A percentile compares a stretch with the other conserved stretches of the same genome.
These are phyloP conservation scores for Ophiostoma tasmaniense DNA, from an alignment of 2,329 filamentous ascomycete species.

Conservation along the genomic window DNA sequence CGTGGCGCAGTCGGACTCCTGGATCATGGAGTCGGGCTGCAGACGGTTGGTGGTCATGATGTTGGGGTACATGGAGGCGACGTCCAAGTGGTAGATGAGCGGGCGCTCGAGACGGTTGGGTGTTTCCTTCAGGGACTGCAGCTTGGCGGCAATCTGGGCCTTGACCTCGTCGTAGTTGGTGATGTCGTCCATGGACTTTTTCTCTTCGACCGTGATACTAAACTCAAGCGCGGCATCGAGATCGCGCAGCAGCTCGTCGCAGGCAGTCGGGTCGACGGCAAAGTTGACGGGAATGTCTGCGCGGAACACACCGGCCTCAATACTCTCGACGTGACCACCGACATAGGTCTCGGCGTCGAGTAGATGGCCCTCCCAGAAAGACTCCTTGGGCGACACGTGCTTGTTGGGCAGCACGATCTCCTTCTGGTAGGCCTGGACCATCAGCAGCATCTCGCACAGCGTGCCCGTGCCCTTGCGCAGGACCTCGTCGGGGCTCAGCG, in stretches of 20 bases:
- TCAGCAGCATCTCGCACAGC: slow-evolving; percentile 97
- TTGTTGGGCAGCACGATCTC: slow-evolving; percentile 94
- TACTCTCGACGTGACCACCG: slow-evolving; percentile 97
- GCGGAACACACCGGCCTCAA: slow-evolving; percentile 93
- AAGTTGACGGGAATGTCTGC: slow-evolving; percentile 95
- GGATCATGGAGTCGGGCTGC: slow-evolving; percentile 97
- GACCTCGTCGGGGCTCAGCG: slow-evolving; percentile 84
- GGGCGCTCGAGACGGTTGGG: slow-evolving; percentile 80
- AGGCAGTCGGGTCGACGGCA: slow-evolving; percentile 74
- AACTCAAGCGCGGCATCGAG: slow-evolving; percentile 85
- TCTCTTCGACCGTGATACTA: slow-evolving; percentile 74
- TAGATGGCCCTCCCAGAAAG: slow-evolving; percentile 94
- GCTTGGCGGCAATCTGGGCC: slow-evolving; percentile 63
- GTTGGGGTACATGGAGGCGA: slow-evolving; percentile 99
- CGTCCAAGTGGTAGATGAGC: slow-evolving; percentile 94
- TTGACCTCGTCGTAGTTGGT: slow-evolving; percentile 79
- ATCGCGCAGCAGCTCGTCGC: slow-evolving; percentile 81
- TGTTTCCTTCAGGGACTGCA: slow-evolving; percentile 66
- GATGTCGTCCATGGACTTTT: slow-evolving; percentile 71
- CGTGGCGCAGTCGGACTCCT: slow-evolving; percentile 90
- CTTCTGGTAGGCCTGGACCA: slow-evolving; percentile 94
- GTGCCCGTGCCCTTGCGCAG: slow-evolving; percentile 94
- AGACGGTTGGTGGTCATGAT: slow-evolving; percentile 99
- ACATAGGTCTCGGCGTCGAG: slow-evolving; percentile 97
- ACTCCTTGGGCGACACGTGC: slow-evolving; percentile 79